Conservation (phyloP, 352 stramenopile genomes). For the Blastocystis sp. region DNA sequence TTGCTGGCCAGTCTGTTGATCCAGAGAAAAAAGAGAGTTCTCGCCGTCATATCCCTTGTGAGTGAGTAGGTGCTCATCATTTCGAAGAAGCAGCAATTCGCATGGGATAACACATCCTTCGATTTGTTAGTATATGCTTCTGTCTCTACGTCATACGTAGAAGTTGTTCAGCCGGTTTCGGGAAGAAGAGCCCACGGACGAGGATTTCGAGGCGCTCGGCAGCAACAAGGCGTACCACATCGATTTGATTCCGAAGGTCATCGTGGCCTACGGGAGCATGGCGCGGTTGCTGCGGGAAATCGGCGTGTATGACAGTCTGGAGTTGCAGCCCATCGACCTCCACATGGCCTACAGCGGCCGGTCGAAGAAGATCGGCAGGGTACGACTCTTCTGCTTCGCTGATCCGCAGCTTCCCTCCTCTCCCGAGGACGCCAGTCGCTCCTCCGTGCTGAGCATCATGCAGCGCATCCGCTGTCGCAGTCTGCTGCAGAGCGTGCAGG, state of each 20-base stretch:
- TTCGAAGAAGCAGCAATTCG: slow-evolving; percentile 72
- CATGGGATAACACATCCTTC: slow-evolving; percentile 55
- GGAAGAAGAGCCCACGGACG: slow-evolving; percentile 73
- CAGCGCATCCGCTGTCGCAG: slow-evolving; percentile 97
- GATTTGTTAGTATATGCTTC: slow-evolving; percentile 18
- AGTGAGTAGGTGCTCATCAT: slow-evolving; percentile 91
- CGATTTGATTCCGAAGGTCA: slow-evolving; percentile 99
- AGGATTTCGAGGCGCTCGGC: slow-evolving; percentile 80
- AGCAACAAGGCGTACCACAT: slow-evolving; percentile 98
- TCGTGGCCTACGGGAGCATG: slow-evolving; percentile 91
- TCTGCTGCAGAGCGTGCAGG: slow-evolving; percentile 78
- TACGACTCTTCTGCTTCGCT: slow-evolving; percentile 93
- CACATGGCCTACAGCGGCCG: slow-evolving; percentile 79
- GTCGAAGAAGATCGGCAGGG: slow-evolving; percentile 96
- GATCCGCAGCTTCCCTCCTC: slow-evolving; percentile 98
- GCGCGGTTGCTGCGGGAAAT: slow-evolving; percentile 9
- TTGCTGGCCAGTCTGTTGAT: slow-evolving; percentile 93
- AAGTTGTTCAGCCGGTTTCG: slow-evolving; percentile 78
- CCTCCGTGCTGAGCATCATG: slow-evolving; percentile 96
- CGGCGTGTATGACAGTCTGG: slow-evolving; percentile 2
- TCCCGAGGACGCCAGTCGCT: slow-evolving; percentile 88
- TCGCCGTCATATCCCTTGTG: slow-evolving; percentile 96
- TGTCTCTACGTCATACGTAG: slow-evolving; percentile 78
- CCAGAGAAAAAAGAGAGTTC: slow-evolving; percentile 87
- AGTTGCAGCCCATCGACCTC: not conserved